Evolutionary conservation across 179 eudicot species (phyloP).

Genomic region (Beta corolliflora): DNA sequence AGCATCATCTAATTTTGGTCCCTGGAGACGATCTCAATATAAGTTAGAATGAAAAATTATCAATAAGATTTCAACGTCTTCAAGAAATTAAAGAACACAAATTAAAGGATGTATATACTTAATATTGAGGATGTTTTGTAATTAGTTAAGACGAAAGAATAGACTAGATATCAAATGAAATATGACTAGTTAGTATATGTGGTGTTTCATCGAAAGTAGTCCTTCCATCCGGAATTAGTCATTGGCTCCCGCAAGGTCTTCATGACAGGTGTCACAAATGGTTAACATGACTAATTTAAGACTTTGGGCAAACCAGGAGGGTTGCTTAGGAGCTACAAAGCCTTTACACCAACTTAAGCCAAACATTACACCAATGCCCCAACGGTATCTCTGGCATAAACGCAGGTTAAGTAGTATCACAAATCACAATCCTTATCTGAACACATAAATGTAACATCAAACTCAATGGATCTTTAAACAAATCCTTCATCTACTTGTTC

Average conservation of each 20-base stretch:
- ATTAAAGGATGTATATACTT: not conserved
- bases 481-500: not conserved
- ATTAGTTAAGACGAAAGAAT: not conserved
- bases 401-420: not conserved
- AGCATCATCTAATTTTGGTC: slow-evolving; percentile 28
- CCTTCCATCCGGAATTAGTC: no score
- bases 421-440: not conserved
- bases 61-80: not conserved
- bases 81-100: not conserved
- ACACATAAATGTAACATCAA: no score
- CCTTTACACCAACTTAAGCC: not conserved
- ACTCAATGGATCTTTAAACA: not conserved
- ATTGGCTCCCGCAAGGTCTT: not conserved
- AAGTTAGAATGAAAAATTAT: not conserved
- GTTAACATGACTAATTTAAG: not conserved
- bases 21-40: slow-evolving; percentile 34
- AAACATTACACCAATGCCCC: not conserved
- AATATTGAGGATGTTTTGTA: not conserved
- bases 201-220: no score
- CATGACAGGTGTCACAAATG: not conserved
- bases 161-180: no score
- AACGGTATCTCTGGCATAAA: not conserved
- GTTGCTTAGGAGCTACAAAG: not conserved
- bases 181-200: no score
- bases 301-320: not conserved